phyloP scores from a whole-genome alignment of 495 filamentous ascomycete species.

The Aspergillus kassunensis region DNA sequence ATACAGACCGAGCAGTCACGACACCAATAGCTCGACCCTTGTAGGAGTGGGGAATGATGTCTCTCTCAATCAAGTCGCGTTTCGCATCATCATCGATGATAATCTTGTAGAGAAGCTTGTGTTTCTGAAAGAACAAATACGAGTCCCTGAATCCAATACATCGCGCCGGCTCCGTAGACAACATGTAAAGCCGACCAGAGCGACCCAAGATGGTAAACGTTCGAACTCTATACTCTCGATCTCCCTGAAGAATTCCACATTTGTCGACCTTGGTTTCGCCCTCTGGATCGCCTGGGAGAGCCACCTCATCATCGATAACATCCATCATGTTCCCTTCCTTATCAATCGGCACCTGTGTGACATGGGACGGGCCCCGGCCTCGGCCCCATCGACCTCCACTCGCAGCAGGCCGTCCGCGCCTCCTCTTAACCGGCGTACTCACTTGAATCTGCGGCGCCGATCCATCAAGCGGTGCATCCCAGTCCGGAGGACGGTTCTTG shows the following conservation, averaged over 20 bases:
- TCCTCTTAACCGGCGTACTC: constrained; percentile 57
- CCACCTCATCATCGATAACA: constrained; percentile 88
- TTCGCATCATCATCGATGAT: constrained; percentile 92
- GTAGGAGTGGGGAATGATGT: constrained; percentile 95
- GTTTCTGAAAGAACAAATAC: constrained; percentile 97
- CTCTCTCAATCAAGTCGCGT: constrained; percentile 86
- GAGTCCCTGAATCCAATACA: constrained; percentile 96
- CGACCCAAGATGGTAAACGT: constrained; percentile 85
- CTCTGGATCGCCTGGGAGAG: constrained; percentile 77
- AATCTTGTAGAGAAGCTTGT: constrained; percentile 91
- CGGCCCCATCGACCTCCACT: constrained; percentile 68
- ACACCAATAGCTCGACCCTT: constrained; percentile 97
- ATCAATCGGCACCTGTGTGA: constrained; percentile 80
- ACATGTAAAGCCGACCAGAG: constrained; percentile 89
- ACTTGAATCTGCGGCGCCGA: constrained; percentile 47
- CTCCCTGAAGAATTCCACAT: constrained; percentile 71
- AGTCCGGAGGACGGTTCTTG: constrained; percentile 75
- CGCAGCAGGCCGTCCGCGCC: constrained; percentile 64
- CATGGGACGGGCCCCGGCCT: constrained; percentile 65
- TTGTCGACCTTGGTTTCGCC: constrained; percentile 93
- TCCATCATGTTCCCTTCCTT: constrained; percentile 92
- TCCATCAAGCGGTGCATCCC: constrained; percentile 60
- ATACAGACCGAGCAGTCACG: constrained; percentile 93
- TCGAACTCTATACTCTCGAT: constrained; percentile 87
- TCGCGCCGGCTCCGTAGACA: constrained; percentile 92